These are phyloP conservation scores for Lachnellula arida DNA, from an alignment of 2,329 filamentous ascomycete genomes.

Conservation along the genomic window DNA sequence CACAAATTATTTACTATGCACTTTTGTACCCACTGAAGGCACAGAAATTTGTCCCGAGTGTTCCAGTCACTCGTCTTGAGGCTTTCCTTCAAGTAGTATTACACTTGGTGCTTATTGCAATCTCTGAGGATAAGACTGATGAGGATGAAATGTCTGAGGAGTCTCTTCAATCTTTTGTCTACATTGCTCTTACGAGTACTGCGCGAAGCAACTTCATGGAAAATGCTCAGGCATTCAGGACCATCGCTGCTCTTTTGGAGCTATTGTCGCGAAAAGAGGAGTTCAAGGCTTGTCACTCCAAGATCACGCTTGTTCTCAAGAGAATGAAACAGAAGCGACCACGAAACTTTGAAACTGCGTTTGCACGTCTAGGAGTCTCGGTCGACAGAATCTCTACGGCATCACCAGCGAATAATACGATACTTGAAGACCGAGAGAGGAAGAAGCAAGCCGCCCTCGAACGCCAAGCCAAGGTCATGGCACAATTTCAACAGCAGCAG, in stretches of 20 bases:
- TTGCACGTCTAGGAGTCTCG: slow-evolving; percentile 58
- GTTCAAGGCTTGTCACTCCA: slow-evolving; percentile 77
- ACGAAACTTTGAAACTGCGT: slow-evolving; percentile 63
- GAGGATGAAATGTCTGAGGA: slow-evolving; percentile 47
- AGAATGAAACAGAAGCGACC: slow-evolving; percentile 81
- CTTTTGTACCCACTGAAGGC: slow-evolving; percentile 75
- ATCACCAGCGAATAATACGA: slow-evolving; percentile 65
- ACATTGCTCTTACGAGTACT: slow-evolving; percentile 60
- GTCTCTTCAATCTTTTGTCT: slow-evolving; percentile 62
- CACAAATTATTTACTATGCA: slow-evolving; percentile 84
- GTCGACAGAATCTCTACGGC: slow-evolving; percentile 76
- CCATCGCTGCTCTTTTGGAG: slow-evolving; percentile 60
- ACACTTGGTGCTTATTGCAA: slow-evolving; percentile 80
- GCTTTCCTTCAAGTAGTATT: slow-evolving; percentile 88
- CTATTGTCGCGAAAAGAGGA: slow-evolving; percentile 63
- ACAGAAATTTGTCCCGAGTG: slow-evolving; percentile 62
- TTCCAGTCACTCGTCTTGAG: slow-evolving; percentile 80
- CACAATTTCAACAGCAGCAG: slow-evolving; percentile 95
- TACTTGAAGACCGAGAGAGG: slow-evolving; percentile 62
- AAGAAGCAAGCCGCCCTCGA: slow-evolving; percentile 90
- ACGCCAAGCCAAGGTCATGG: slow-evolving; percentile 91
- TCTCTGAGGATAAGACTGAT: slow-evolving; percentile 70
- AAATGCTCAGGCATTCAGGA: slow-evolving; percentile 52
- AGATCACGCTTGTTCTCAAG: slow-evolving; percentile 77
- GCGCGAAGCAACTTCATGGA: slow-evolving; percentile 58